Evolutionary conservation across 1,284 basidiomycete genomes (phyloP).

Genomic region (Tilletia walkeri): DNA sequence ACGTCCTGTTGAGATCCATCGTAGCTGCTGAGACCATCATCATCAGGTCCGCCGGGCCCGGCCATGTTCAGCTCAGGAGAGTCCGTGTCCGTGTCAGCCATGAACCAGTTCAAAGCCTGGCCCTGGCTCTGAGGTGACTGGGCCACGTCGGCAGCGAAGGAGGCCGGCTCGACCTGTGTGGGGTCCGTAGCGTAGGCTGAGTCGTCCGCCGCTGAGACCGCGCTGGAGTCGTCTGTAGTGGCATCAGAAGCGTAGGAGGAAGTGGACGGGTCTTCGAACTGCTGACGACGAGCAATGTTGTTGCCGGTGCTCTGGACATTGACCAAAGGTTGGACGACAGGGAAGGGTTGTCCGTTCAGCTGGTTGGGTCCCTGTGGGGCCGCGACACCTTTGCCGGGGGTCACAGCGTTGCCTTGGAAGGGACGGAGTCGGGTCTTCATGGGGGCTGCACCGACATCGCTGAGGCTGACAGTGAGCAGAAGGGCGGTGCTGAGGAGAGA

Average conservation of each 20-base stretch:
- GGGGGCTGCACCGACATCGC: not conserved
- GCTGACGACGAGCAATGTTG: constrained; percentile 1
- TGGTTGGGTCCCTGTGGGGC: not conserved
- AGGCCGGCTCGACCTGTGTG: not conserved
- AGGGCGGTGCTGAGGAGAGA: not conserved
- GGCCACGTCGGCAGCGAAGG: constrained; percentile 11
- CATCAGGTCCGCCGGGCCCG: constrained; percentile 8
- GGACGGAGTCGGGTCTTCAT: constrained; percentile 4
- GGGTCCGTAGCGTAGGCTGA: not conserved
- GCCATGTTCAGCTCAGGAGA: constrained; percentile 10
- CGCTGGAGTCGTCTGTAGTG: not conserved
- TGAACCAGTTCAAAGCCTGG: constrained; percentile 13
- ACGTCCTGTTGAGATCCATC: not conserved
- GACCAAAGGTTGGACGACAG: not conserved
- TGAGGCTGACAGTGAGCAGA: constrained; percentile 1
- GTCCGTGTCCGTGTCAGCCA: constrained; percentile 9
- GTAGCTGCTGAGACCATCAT: not conserved
- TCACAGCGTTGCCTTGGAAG: constrained; percentile 5
- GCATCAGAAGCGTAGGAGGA: not conserved
- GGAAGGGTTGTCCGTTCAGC: not conserved
- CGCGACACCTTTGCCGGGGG: not conserved
- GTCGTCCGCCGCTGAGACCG: not conserved
- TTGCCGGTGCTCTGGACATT: constrained; percentile 4
- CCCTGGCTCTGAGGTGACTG: constrained; percentile 2
- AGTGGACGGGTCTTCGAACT: not conserved